Conservation (phyloP, 2,329 filamentous ascomycete species). For the Verticillium isaacii region DNA sequence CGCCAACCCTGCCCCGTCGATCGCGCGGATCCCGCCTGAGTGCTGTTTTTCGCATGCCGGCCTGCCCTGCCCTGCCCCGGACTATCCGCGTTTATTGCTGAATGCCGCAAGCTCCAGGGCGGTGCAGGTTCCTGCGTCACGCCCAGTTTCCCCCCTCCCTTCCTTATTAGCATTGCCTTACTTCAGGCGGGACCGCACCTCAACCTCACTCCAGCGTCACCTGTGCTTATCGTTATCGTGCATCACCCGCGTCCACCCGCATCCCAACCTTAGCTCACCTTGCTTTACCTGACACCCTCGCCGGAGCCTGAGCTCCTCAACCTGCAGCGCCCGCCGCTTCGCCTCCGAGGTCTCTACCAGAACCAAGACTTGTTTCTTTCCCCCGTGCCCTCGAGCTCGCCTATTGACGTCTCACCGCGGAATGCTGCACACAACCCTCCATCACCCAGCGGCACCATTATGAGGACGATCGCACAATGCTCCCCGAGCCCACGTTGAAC, state of each 20-base stretch:
- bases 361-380: background rate
- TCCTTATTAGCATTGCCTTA: background rate
- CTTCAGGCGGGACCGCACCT: no score
- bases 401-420: background rate
- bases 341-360: background rate
- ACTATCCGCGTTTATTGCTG: background rate
- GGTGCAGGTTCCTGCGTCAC: background rate
- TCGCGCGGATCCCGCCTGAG: background rate
- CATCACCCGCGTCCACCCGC: background rate
- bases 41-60: no score
- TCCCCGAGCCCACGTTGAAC: constrained; percentile 53
- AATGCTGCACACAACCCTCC: background rate
- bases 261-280: background rate
- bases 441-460: constrained; percentile 8
- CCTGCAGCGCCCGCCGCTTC: background rate
- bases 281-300: background rate
- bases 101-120: background rate
- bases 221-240: background rate
- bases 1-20: background rate
- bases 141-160: background rate
- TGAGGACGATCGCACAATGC: constrained; percentile 29
- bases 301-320: background rate
- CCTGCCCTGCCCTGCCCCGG: background rate
- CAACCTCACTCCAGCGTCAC: background rate
- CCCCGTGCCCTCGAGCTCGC: background rate